Conservation (phyloP, 2,329 filamentous ascomycete species). For the Chaetomiaceae sp. region DNA sequence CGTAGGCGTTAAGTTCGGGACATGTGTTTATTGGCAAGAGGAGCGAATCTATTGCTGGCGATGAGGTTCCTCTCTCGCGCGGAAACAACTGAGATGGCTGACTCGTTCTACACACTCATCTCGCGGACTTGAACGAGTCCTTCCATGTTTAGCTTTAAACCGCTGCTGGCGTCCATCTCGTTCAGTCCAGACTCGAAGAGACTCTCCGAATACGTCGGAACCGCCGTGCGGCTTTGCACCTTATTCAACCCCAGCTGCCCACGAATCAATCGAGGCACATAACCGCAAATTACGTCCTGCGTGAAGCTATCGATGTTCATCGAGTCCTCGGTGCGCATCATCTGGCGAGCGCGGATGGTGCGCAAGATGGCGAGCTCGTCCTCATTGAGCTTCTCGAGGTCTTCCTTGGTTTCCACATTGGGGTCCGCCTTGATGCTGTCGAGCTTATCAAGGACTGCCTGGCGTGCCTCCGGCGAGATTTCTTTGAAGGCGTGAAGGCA, state of each 20-base stretch:
- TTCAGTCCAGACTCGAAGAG: not conserved
- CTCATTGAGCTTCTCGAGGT: slow-evolving; percentile 23
- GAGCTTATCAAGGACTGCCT: slow-evolving; percentile 12
- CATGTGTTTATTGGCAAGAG: no score
- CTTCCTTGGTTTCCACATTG: not conserved
- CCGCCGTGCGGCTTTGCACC: not conserved
- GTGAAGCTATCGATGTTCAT: slow-evolving; percentile 34
- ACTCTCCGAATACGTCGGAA: not conserved
- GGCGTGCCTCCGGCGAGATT: slow-evolving; percentile 4
- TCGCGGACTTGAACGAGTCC: no score
- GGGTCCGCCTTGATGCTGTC: slow-evolving; percentile 6
- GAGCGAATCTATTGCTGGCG: no score
- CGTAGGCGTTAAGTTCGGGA: no score
- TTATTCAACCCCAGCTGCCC: slow-evolving; percentile 27
- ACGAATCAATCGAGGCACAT: slow-evolving; percentile 25
- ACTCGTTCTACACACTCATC: no score
- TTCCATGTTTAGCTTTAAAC: no score
- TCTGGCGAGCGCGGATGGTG: slow-evolving; percentile 30
- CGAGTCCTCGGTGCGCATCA: slow-evolving; percentile 31
- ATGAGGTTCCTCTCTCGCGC: no score
- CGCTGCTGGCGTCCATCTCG: no score
- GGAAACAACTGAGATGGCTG: no score
- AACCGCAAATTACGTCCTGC: slow-evolving; percentile 29
- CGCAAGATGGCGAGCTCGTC: slow-evolving; percentile 22
- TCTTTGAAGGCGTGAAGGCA: slow-evolving; percentile 31